Conservation (phyloP, 2,329 filamentous ascomycete genomes). For the Ophiostoma sp. region DNA sequence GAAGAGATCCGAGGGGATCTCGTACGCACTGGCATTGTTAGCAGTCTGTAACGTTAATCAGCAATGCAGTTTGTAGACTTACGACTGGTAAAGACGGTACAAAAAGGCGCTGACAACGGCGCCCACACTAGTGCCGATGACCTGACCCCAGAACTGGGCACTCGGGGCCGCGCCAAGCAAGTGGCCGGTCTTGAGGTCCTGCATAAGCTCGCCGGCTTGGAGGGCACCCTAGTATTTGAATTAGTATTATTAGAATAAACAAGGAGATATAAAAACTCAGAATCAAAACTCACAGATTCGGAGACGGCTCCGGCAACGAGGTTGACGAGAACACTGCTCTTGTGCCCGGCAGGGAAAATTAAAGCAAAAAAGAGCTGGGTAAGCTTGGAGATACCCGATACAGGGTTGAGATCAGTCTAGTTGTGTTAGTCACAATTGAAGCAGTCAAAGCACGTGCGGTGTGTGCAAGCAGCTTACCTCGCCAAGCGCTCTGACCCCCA, state of each 20-base stretch:
- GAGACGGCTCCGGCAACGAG: conserved; percentile 81
- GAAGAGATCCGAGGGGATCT: conserved; percentile 82
- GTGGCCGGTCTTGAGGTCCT: conserved; percentile 95
- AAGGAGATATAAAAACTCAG: neutral
- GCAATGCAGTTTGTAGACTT: conserved; percentile 27
- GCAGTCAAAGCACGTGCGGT: neutral
- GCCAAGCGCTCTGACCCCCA: conserved; percentile 63
- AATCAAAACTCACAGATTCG: conserved; percentile 29
- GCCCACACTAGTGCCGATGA: conserved; percentile 82
- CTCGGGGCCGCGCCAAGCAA: conserved; percentile 85
- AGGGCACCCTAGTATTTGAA: conserved; percentile 60
- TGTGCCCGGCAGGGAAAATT: conserved; percentile 72
- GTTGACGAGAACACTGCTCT: conserved; percentile 89
- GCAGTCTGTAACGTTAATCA: neutral
- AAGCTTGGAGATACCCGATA: conserved; percentile 93
- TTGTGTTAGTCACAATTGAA: neutral
- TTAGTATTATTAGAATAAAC: conserved; percentile 54
- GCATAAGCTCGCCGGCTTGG: conserved; percentile 93
- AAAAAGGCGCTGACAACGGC: conserved; percentile 81
- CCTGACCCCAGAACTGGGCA: conserved; percentile 94
- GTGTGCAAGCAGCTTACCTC: conserved; percentile 40
- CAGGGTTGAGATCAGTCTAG: conserved; percentile 84
- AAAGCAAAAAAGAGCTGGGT: conserved; percentile 93
- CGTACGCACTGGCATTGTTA: conserved; percentile 59
- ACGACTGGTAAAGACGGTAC: conserved; percentile 78